Evolutionary conservation across 176 grass and related monocot species (phyloP), one percentile per base, ranked within the genome.

Genomic region (Rhynchospora tenuis): DNA sequence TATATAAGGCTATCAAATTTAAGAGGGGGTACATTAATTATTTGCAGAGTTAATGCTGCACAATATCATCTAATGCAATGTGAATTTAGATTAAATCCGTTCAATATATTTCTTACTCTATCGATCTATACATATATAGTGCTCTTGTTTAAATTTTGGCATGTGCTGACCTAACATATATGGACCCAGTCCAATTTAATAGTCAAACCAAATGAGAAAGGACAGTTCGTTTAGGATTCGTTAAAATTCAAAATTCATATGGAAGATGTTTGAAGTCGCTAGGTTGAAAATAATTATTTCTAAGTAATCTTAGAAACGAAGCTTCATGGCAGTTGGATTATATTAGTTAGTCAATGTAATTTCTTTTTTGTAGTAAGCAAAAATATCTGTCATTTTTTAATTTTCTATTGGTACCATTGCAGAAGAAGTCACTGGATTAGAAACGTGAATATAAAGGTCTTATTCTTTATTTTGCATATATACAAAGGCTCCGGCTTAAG

Each of bases 221-320:
- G 9, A 47, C 33, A 6, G 42, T 46, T 71, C 17, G 29, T 69
- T 19, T 6, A 20, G 42, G 45, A n/a, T 71, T 22, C 44, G 46
- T 61, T 71, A 71, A 69, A 45, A 46, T 71, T 71, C 67, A 71
- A 71, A 10, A 71, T 45, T 68, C 10, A 17, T 45, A 71, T 45
- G 67, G 67, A 71, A 46, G 42, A 71, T 61, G 67, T 71, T 71
- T 71, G 67, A 71, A 71, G 11, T 29, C 24, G 62, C 62, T 65
- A 29, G 13, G 67, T 47, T 17, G 17, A 71, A 71, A 46, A 71
- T 33, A 17, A 16, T 71, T 61, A 61, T 61, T 46, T 71, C 42
- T 12, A 13, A 46, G 8, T 46, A 46, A 45, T 71, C 67, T 44
- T 71, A 22, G 16, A 47, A 44, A 71, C 3, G 42, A 71, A 46